phyloP scores from a whole-genome alignment of 441 rosid genomes.

The Arabidopsis lyrata region DNA sequence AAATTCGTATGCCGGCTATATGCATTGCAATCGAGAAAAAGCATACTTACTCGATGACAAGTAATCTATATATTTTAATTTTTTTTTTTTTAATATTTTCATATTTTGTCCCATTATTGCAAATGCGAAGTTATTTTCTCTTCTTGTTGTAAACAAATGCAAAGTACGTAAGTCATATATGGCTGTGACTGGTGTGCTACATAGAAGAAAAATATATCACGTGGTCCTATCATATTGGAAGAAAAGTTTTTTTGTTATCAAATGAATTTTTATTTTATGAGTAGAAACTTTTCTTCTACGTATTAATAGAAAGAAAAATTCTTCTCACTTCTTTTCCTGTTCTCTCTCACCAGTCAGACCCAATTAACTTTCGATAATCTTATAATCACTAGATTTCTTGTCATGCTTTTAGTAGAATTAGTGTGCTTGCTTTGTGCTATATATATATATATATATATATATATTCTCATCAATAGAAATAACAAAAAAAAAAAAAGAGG shows the following conservation, averaged over 20 bases:
- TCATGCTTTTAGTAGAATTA: neutral
- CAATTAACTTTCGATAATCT: neutral
- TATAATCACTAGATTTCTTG: neutral
- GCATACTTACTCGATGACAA: neutral
- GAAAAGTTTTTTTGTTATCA: too few species aligned
- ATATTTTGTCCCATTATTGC: slow-evolving; percentile 1
- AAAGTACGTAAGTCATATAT: neutral
- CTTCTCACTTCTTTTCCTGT: too few species aligned
- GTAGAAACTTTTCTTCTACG: too few species aligned
- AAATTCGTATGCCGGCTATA: slow-evolving; percentile 38
- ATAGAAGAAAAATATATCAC: too few species aligned
- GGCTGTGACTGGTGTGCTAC: too few species aligned
- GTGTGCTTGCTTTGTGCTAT: neutral
- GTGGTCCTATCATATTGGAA: too few species aligned
- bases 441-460: neutral
- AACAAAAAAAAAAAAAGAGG: slow-evolving; percentile 19
- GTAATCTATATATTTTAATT: too few species aligned
- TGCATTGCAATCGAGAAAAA: slow-evolving; percentile 23
- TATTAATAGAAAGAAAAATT: too few species aligned
- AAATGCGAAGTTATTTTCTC: neutral
- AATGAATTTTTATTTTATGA: too few species aligned
- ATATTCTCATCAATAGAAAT: neutral
- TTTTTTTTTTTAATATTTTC: too few species aligned
- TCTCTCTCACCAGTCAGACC: too few species aligned
- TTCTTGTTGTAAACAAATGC: neutral